Base-by-base conservation (phyloP, 139 green algal species). In the Micractinium conductrix region DNA sequence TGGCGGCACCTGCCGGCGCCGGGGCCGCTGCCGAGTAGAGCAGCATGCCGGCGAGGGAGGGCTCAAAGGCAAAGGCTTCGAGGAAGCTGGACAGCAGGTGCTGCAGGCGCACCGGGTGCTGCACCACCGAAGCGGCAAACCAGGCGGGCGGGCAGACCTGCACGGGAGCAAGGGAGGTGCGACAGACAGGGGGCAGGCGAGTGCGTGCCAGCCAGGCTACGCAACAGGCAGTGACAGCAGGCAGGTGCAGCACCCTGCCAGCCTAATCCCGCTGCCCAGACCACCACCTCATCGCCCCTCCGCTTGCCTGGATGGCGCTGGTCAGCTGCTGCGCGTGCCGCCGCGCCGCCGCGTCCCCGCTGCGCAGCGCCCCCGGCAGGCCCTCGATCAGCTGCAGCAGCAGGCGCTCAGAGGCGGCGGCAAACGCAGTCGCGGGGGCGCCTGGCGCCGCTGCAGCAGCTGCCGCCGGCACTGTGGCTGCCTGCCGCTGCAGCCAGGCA, bases 31-130 rank as follows among this genome's bases (percentile, higher is more conserved):
- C 78, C 1, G 78, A 42, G 30, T 83, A 74, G 62, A 83, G 43
- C 81, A 93, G 50, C 40, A 92, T 80, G 21, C 83, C 79, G 0
- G 91, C 92, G 8, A 73, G 67, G 6, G 68, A 83, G 5, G 79
- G 84, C 12, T 95, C 91, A 37, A 94, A 92, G 3, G 85, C 83
- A 63, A 96, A 91, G 35, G 83, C 86, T 35, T 83, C 62, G n/a
- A 85, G 75, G n/a, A 95, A 86, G 0, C 50, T 60, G 0, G 28
- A 30, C 7, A 85, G 38, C 44, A 93, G 71, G 30, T 81, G 68
- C 4, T 60, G 17, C 26, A 93, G 88, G 4, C 60, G 70, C 0
- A 85, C 38, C 14, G 92, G 89, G 63, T 86, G 86, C 21, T 85
- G 44, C 44, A 95, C 48, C 58, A 95, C 65, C 14, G 65, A 71